Evolutionary conservation across 2,329 filamentous ascomycete genomes (phyloP), one percentile per base, ranked within the genome.

Genomic region (Hypoxylon sp.): DNA sequence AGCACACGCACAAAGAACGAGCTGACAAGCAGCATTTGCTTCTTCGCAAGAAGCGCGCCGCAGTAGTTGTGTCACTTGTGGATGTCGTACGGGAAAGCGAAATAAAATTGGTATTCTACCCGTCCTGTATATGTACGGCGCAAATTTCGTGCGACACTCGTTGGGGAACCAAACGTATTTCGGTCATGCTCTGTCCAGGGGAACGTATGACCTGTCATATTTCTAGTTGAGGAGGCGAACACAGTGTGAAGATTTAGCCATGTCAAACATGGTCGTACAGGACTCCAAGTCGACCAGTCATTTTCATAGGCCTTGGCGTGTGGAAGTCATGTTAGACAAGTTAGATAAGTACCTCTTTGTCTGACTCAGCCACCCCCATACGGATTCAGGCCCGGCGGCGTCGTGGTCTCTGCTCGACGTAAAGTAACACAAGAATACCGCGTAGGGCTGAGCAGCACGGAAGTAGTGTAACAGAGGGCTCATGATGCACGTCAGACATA

Each of bases 361-460:
- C 54, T 60, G 35, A 57, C 46, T 57, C 44, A 57, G 57, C 51
- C 48, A 58, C 31, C 20, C 31, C 36, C 36, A 36, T 31, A 43
- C 54, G 47, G 51, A 46, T 23, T 23, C 32, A 35, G 51, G 27
- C 45, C 51, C n/a, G n/a, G 34, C 45, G 45, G 37, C 34, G 37
- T 51, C 34, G 38, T 47, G 44, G 40, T 26, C 52, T 36, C 26
- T 40, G 23, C 21, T 47, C 25, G 29, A 51, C 30, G 21, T 31
- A 50, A 53, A 47, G 57, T 60, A 34, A 41, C 38, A 60, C 57
- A 43, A 43, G 9, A 35, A 37, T 48, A 44, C 35, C 50, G 47
- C 57, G 51, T 60, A 60, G 57, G 57, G 57, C 57, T 60, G 57
- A 60, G 48, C 38, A 55, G 57, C 25, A 50, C 50, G 46, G 51